Conservation (phyloP, 306 rosid genomes). For the Begonia fuchsioides region DNA sequence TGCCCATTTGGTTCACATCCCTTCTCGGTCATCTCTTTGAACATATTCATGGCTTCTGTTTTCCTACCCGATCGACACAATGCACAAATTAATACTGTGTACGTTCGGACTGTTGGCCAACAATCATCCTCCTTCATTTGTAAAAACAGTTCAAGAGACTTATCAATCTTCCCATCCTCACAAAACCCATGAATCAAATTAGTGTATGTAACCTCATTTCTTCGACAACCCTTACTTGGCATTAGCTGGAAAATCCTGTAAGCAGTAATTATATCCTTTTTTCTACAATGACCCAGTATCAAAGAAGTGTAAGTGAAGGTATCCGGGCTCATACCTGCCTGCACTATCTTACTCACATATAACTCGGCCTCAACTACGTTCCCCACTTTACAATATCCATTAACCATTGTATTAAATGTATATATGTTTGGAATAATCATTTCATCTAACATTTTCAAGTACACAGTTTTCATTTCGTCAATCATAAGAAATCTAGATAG, state of each 20-base stretch:
- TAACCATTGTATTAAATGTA: conserved; percentile 55
- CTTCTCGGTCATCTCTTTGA: conserved; percentile 41
- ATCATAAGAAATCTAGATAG: conserved; percentile 32
- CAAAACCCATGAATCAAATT: conserved; percentile 60
- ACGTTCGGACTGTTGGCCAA: conserved; percentile 42
- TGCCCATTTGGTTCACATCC: conserved; percentile 56
- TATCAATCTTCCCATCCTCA: conserved; percentile 28
- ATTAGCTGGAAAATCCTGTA: conserved; percentile 29
- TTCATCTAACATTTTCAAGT: conserved; percentile 37
- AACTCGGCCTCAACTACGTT: conserved; percentile 31
- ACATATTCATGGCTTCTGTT: conserved; percentile 30
- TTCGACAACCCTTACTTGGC: conserved; percentile 18
- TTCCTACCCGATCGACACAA: conserved; percentile 38
- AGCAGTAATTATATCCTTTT: conserved; percentile 31
- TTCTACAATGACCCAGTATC: conserved; percentile 72
- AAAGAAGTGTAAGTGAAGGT: conserved; percentile 51
- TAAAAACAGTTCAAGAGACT: conserved; percentile 39
- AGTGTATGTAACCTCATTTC: conserved; percentile 49
- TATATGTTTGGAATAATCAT: conserved; percentile 34
- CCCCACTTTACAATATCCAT: conserved; percentile 60
- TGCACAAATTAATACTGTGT: conserved; percentile 35
- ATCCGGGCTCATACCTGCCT: conserved; percentile 42
- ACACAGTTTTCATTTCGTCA: conserved; percentile 41
- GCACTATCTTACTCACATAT: conserved; percentile 30
- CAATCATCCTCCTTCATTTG: conserved; percentile 54